Evolutionary conservation across 2,329 filamentous ascomycete genomes (phyloP), one percentile per base, ranked within the genome.

Genomic region (Thelonectria discophora): DNA sequence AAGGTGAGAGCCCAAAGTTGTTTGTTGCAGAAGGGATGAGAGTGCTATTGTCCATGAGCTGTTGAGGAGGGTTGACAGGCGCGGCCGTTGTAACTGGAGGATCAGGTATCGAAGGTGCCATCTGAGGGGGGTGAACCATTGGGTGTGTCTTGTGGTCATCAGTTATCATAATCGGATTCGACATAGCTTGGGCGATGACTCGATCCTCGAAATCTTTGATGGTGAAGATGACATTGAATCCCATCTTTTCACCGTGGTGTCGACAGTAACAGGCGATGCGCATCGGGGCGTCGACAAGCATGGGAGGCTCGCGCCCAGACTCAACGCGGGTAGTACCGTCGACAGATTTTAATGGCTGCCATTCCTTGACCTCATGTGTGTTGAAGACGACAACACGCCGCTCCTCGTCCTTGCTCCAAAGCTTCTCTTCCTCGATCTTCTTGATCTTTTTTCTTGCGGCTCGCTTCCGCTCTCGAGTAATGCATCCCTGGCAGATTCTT

Each of bases 221-320:
- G 1, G 94, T 98, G 77, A 98, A 97, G 65, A 99, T 97, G 70
- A 98, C 93, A 65, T 86, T 83, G 78, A 97, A 99, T 2, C 94
- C 94, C 68, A 90, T 82, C 80, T 98, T 98, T 78, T 98, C 95
- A 62, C 90, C 88, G 70, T 98, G 94, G 74, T 99, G 94, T 18
- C 94, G 88, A 78, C 94, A 98, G 78, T 98, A 99, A 76, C 94
- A 99, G 21, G 94, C 93, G 71, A 99, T 97, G 10, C 94, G 90
- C 94, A 98, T 97, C 0, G 93, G 93, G 2, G 92, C 88, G 68
- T 94, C 90, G 20, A 97, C 88, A 72, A 93, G 90, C 81, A 92
- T 88, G 7, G 90, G 86, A 52, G 87, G 88, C 52, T 83, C 81
- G 46, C 77, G 81, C 62, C 79, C 73, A 27, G 81, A 77, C 60